Conservation (phyloP, 176 grass and related monocot genomes). For the Bolboschoenus planiculmis region DNA sequence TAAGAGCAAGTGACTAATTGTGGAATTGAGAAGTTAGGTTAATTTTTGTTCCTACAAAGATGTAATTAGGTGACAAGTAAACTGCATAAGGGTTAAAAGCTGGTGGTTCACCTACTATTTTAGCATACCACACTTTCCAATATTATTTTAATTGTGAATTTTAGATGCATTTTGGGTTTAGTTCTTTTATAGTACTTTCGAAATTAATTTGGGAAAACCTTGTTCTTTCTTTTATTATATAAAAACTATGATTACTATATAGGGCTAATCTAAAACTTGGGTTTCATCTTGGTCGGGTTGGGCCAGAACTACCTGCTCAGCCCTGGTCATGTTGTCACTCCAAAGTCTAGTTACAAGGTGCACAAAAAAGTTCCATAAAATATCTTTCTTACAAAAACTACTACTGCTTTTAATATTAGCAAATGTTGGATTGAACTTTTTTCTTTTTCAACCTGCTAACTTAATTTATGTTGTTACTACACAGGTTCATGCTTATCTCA, state of each 20-base stretch:
- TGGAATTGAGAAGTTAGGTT: background rate
- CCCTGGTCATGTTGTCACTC: background rate
- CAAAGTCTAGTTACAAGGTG: background rate
- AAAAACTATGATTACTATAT: background rate
- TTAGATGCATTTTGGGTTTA: background rate
- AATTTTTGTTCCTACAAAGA: too few species aligned
- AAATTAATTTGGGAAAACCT: background rate
- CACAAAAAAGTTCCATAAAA: background rate
- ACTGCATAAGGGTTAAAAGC: too few species aligned
- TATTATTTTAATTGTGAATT: background rate
- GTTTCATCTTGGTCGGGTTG: background rate
- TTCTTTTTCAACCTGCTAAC: background rate
- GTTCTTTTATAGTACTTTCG: background rate
- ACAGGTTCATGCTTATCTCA: conserved; percentile 87
- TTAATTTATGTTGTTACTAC: conserved; percentile 17
- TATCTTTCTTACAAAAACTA: background rate
- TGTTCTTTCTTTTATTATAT: background rate
- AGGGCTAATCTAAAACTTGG: background rate
- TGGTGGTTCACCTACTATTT: background rate
- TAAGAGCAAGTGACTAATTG: background rate
- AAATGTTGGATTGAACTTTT: background rate
- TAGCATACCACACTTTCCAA: background rate
- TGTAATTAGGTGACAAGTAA: too few species aligned
- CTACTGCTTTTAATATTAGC: background rate
- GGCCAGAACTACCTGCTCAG: background rate